These are phyloP conservation scores for Lanzia echinophila DNA, from an alignment of 2,329 filamentous ascomycete species.

Conservation along the genomic window DNA sequence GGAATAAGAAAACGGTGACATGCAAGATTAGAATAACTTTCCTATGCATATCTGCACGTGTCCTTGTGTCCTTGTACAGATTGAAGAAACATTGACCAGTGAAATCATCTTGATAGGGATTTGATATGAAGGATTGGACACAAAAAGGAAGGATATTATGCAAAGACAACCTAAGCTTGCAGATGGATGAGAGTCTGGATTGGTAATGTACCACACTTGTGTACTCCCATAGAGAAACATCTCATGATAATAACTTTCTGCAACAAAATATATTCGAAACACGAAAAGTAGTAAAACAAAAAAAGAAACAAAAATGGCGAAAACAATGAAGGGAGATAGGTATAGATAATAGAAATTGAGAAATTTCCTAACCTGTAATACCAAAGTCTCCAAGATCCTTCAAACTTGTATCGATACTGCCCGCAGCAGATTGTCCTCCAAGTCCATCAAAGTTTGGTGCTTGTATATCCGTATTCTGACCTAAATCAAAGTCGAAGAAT, in stretches of 20 bases:
- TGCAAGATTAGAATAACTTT: background rate
- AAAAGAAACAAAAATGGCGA: too few species aligned
- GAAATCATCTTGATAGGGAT: background rate
- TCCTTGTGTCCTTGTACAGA: background rate
- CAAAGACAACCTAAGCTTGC: too few species aligned
- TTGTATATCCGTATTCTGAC: slow-evolving; percentile 52
- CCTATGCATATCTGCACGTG: slow-evolving; percentile 1
- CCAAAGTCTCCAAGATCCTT: slow-evolving; percentile 16
- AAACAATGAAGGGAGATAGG: too few species aligned
- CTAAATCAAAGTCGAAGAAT: slow-evolving; percentile 72
- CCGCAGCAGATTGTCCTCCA: slow-evolving; percentile 5
- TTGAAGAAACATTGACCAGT: background rate
- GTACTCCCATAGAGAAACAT: too few species aligned
- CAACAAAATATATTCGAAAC: too few species aligned
- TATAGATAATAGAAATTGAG: background rate
- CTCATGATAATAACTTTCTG: too few species aligned
- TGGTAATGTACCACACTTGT: too few species aligned
- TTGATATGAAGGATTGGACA: background rate
- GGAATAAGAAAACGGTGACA: background rate
- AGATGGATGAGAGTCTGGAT: too few species aligned
- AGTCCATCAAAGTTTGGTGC: slow-evolving; percentile 16
- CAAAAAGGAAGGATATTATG: background rate
- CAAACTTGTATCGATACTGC: slow-evolving; percentile 13
- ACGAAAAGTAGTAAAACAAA: too few species aligned
- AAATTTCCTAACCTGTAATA: slow-evolving; percentile 6